Evolutionary conservation across 2,329 filamentous ascomycete species (phyloP).

Genomic region (Berkeleyomyces basicola): DNA sequence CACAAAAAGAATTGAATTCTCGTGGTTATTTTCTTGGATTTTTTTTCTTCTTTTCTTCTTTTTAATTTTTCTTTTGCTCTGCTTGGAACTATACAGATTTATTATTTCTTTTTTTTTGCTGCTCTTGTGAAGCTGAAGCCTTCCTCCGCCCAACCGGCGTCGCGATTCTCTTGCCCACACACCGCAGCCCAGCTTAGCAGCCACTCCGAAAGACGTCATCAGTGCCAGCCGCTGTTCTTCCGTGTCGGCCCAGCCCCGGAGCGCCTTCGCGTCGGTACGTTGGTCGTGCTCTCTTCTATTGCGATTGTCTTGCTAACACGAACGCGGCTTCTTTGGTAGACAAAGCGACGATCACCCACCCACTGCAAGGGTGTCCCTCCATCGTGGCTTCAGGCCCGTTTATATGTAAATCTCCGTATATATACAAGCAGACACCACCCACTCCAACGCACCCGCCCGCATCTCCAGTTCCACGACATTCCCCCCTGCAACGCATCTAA

Average conservation of each 20-base stretch:
- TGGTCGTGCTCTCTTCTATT: too few species aligned
- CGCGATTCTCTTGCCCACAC: too few species aligned
- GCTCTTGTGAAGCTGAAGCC: too few species aligned
- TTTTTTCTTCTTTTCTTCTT: background rate
- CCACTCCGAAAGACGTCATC: too few species aligned
- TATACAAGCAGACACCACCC: background rate
- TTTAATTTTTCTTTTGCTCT: background rate
- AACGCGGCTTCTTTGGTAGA: background rate
- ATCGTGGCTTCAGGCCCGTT: background rate
- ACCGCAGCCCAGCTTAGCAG: too few species aligned
- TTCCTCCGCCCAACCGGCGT: too few species aligned
- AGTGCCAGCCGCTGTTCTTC: too few species aligned
- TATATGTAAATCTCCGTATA: background rate
- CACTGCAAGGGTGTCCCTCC: background rate
- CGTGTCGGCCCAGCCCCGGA: too few species aligned
- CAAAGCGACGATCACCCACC: background rate
- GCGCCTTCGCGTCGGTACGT: too few species aligned
- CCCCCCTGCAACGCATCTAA: background rate
- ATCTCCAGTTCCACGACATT: background rate
- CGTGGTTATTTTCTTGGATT: background rate
- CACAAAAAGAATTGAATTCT: background rate
- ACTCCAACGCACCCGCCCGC: background rate
- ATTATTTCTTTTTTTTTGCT: too few species aligned
- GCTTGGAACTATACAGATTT: too few species aligned
- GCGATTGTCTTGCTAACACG: too few species aligned